Base-by-base conservation (phyloP, 2,329 filamentous ascomycete species). In the Dryadomyces quercivorus region DNA sequence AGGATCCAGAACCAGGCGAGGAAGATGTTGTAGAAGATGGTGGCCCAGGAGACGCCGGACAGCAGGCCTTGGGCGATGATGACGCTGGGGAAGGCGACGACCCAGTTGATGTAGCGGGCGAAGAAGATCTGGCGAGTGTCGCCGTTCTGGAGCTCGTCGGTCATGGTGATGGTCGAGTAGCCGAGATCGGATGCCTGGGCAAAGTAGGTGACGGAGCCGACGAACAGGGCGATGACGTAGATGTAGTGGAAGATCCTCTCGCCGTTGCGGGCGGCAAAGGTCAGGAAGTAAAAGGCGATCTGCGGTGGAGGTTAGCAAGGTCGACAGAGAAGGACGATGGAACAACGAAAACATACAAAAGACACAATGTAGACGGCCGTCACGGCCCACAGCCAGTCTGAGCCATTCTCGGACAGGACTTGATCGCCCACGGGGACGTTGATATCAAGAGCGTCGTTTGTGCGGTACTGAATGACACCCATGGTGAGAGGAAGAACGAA, bases 201-300 rank as follows among this genome's bases (percentile, higher is more conserved):
- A 58, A 67, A 81, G 69, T 80, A 80, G 52, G 70, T 63, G 58
- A 78, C 68, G 20, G 72, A 62, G 55, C 75, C 76, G 57, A 72
- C 70, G 10, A 80, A 67, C 44, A 75, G 69, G 40, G 71, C 70
- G 52, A 77, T 67, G 59, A 66, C 70, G 63, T 78, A 76, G 58
- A 78, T 66, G 63, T 80, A 78, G 67, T 81, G 75, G 68, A 80
- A 80, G 60, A 80, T 71, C 60, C 70, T 72, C 62, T 80, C 75
- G 52, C 72, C 72, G 42, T 69, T 64, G 46, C 66, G 68, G 42
- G 75, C 69, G 12, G 67, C 63, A 61, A 74, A 70, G 57, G 68
- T 69, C 5, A 73, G 63, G 21, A 61, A 67, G 46, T 67, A 67
- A 61, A 71, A 67, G 56, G 54, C 61, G n/a, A 79, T 60, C 72